These are phyloP conservation scores for Heracleum sosnowskyi DNA, from an alignment of 129 eudicot genomes.

Conservation along the genomic window DNA sequence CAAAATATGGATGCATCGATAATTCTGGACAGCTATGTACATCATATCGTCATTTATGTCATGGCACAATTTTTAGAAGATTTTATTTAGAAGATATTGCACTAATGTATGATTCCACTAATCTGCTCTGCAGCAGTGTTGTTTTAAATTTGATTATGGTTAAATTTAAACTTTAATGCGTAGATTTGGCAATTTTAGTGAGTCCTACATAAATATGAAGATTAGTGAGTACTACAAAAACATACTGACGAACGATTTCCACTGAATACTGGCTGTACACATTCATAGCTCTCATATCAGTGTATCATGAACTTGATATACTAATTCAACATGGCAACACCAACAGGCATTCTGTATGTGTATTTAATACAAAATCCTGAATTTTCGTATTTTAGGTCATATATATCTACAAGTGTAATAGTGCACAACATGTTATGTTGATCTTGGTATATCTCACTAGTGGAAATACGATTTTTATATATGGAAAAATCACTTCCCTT, in stretches of 20 bases:
- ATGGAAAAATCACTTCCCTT: neutral
- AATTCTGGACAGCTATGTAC: neutral
- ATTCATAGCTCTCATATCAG: neutral
- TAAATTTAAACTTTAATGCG: neutral
- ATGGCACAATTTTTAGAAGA: neutral
- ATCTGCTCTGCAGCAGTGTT: neutral
- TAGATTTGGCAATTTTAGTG: neutral
- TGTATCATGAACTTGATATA: neutral
- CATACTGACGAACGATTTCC: neutral
- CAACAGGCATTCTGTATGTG: neutral
- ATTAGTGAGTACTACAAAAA: neutral
- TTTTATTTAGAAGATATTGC: conserved; percentile 2
- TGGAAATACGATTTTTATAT: neutral
- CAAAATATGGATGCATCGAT: neutral
- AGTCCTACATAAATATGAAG: neutral
- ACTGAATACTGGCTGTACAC: neutral
- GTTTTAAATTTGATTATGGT: neutral
- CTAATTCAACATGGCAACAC: neutral
- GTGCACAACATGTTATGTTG: neutral
- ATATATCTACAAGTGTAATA: neutral
- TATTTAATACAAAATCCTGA: neutral
- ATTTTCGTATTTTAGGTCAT: neutral
- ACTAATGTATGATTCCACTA: neutral
- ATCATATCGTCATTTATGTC: neutral
- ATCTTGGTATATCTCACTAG: neutral